These are phyloP conservation scores for Carex kokanica DNA, from an alignment of 176 grass and related monocot species.

Conservation along the genomic window DNA sequence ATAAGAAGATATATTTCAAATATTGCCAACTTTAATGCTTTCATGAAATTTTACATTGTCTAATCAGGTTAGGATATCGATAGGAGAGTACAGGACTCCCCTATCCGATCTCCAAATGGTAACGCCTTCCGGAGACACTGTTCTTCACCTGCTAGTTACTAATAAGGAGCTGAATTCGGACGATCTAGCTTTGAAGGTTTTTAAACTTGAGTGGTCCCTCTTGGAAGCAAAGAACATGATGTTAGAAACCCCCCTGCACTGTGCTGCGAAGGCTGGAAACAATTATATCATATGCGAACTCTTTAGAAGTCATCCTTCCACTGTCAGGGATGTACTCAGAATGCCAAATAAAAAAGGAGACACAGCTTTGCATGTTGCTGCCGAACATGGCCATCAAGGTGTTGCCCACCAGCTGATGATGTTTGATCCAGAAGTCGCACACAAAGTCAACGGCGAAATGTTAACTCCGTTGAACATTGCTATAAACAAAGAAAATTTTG, in stretches of 20 bases:
- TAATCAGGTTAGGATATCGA: neutral
- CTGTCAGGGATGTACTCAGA: neutral
- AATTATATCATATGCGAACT: neutral
- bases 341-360: neutral
- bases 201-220: neutral
- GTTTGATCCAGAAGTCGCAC: neutral
- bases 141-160: neutral
- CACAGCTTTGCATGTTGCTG: constrained; percentile 24
- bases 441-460: neutral
- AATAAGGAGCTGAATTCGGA: too few relatives aligned
- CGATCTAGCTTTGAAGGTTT: neutral
- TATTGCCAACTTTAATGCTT: neutral
- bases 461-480: constrained; percentile 20
- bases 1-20: neutral
- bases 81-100: too few relatives aligned
- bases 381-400: neutral
- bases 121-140: neutral
- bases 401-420: neutral
- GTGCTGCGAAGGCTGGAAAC: neutral
- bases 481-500: neutral
- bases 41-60: neutral
- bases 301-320: rapidly evolving
- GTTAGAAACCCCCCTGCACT: constrained; percentile 5
- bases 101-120: neutral
- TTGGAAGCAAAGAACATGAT: neutral